A percentile compares a stretch with the other conserved stretches of the same genome.
These are phyloP conservation scores for Mediolabrus comicus DNA, from an alignment of 108 stramenopile genomes.

Conservation along the genomic window DNA sequence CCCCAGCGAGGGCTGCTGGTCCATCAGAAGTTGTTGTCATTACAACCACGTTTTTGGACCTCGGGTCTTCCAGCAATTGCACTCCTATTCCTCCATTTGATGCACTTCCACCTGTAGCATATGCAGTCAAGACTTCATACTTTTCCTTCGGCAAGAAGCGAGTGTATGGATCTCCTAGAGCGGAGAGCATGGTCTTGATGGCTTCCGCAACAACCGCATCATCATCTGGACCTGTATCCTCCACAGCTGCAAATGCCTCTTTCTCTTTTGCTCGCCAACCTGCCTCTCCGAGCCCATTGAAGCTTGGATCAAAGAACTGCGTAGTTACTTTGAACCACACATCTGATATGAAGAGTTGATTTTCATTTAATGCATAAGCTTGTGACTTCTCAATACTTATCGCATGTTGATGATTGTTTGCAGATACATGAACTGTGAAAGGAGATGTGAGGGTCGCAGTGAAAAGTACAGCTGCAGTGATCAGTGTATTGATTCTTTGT, in stretches of 20 bases:
- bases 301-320: constrained; percentile 55
- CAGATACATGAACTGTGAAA: constrained; percentile 2
- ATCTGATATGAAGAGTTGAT: constrained; percentile 55
- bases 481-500: neutral
- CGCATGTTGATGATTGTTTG: neutral
- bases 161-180: constrained; percentile 60
- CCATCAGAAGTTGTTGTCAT: constrained; percentile 35
- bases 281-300: constrained; percentile 52
- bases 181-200: constrained; percentile 44
- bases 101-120: constrained; percentile 30
- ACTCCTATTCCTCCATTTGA: constrained; percentile 49
- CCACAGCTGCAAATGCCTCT: constrained; percentile 41
- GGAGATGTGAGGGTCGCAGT: neutral
- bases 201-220: constrained; percentile 27
- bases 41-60: constrained; percentile 36
- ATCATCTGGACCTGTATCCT: constrained; percentile 57
- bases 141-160: constrained; percentile 43
- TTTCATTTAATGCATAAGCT: constrained; percentile 45
- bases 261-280: constrained; percentile 45
- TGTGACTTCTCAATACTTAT: constrained; percentile 3
- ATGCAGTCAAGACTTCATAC: constrained; percentile 46
- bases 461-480: constrained; percentile 7
- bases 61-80: constrained; percentile 45
- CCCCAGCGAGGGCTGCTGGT: constrained; percentile 45
- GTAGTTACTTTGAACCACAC: constrained; percentile 56